Conservation (phyloP, 805 yeast genomes). For the Candida krabiensis region DNA sequence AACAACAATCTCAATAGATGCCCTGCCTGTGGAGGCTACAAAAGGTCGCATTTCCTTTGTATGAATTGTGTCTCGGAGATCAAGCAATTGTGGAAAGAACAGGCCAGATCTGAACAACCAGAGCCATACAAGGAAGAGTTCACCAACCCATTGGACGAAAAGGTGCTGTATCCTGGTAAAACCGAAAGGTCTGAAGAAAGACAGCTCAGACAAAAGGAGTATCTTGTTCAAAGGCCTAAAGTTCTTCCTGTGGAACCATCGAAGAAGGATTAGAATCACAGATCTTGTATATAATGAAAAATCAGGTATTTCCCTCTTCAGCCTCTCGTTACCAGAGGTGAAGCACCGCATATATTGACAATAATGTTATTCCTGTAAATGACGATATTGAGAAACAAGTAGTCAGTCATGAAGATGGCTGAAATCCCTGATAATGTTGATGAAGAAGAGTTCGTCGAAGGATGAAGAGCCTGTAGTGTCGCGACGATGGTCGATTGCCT, state of each 20-base stretch:
- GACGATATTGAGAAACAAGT: no score
- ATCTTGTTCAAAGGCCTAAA: conserved; percentile 53
- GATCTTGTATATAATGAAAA: conserved; percentile 4
- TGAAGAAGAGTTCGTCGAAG: no score
- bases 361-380: no score
- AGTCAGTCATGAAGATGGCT: no score
- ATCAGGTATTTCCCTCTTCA: no score
- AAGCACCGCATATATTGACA: no score
- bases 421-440: no score
- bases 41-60: conserved; percentile 87
- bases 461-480: no score
- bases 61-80: conserved; percentile 90
- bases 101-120: conserved; percentile 27
- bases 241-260: conserved; percentile 52
- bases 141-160: conserved; percentile 57
- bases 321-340: no score
- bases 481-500: no score
- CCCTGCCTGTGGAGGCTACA: conserved; percentile 92
- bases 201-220: conserved; percentile 53
- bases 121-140: conserved; percentile 42
- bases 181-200: conserved; percentile 44
- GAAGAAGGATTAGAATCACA: conserved; percentile 15
- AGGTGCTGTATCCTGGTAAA: conserved; percentile 74
- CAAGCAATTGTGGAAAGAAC: conserved; percentile 62
- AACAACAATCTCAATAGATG: conserved; percentile 81